Conservation (phyloP, 495 filamentous ascomycete genomes). For the Lindgomyces ingoldianus region DNA sequence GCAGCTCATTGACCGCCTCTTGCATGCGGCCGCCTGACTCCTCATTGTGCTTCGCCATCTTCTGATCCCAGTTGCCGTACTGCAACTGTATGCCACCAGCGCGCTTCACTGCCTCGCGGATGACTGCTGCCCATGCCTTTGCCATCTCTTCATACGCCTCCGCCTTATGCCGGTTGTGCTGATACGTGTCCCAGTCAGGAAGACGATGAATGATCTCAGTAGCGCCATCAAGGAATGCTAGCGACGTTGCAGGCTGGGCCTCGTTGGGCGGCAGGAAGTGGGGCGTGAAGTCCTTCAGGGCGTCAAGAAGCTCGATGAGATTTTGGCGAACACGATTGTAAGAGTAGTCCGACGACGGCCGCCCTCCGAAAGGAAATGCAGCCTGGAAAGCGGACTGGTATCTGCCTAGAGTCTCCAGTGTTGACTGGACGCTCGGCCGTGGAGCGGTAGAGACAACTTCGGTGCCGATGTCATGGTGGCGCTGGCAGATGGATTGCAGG, state of each 20-base stretch:
- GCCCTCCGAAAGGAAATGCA: constrained; percentile 85
- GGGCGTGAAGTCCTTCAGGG: constrained; percentile 88
- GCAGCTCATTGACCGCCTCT: constrained; percentile 75
- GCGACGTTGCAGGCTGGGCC: constrained; percentile 70
- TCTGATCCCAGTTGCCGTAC: constrained; percentile 91
- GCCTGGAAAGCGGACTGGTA: constrained; percentile 76
- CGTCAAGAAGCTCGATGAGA: constrained; percentile 78
- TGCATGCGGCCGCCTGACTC: constrained; percentile 80
- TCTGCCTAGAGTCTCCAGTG: constrained; percentile 73
- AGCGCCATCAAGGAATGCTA: constrained; percentile 83
- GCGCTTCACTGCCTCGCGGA: constrained; percentile 85
- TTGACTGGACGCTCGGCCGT: constrained; percentile 76
- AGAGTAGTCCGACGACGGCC: constrained; percentile 83
- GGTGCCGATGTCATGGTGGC: constrained; percentile 75
- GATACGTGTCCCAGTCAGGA: constrained; percentile 80
- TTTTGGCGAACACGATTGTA: constrained; percentile 89
- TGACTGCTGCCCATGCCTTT: constrained; percentile 88
- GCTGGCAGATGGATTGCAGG: constrained; percentile 82
- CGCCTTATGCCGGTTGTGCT: constrained; percentile 87
- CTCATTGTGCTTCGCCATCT: constrained; percentile 82
- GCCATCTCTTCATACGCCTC: constrained; percentile 95
- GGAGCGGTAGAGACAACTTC: constrained; percentile 87
- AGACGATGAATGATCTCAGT: constrained; percentile 87
- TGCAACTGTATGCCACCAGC: constrained; percentile 90
- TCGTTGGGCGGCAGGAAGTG: constrained; percentile 94